Evolutionary conservation across 768 basidiomycete genomes (phyloP).

Genomic region (Phylloporus rhodoxanthus): DNA sequence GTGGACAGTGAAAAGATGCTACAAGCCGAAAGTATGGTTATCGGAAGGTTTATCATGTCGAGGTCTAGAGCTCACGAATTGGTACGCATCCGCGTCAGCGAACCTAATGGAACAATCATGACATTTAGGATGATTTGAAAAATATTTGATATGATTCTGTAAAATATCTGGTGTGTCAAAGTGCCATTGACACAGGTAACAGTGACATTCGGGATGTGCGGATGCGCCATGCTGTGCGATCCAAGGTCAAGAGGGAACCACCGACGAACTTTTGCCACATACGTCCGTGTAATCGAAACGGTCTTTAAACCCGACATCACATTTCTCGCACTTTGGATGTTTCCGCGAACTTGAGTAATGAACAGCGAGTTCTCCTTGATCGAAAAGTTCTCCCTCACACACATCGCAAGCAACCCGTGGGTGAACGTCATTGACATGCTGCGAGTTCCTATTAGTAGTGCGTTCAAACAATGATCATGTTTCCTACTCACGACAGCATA

Average conservation of each 20-base stretch:
- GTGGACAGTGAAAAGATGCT: conserved; percentile 29
- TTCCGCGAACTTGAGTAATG: conserved; percentile 26
- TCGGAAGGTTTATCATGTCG: neutral
- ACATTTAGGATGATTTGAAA: conserved; percentile 43
- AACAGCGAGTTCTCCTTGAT: conserved; percentile 17
- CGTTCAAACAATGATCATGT: neutral
- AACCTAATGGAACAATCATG: conserved; percentile 39
- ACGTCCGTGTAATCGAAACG: conserved; percentile 24
- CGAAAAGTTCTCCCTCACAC: conserved; percentile 22
- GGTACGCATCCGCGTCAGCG: conserved; percentile 32
- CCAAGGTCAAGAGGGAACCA: conserved; percentile 9
- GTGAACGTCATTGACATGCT: conserved; percentile 39
- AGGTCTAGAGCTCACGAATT: conserved; percentile 28
- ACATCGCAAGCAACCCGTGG: conserved; percentile 32
- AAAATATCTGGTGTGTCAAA: conserved; percentile 35
- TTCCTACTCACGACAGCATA: conserved; percentile 28
- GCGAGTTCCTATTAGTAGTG: conserved; percentile 2
- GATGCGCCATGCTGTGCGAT: conserved; percentile 26
- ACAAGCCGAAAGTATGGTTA: neutral
- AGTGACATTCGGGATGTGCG: conserved; percentile 30
- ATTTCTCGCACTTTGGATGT: conserved; percentile 26
- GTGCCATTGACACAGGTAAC: conserved; percentile 34
- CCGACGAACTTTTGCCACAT: conserved; percentile 4
- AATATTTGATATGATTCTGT: conserved; percentile 37
- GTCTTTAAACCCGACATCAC: conserved; percentile 25